Evolutionary conservation across 208 protist genomes (phyloP), one percentile per base, ranked within the genome.

Genomic region (Histomonas meleagridis): DNA sequence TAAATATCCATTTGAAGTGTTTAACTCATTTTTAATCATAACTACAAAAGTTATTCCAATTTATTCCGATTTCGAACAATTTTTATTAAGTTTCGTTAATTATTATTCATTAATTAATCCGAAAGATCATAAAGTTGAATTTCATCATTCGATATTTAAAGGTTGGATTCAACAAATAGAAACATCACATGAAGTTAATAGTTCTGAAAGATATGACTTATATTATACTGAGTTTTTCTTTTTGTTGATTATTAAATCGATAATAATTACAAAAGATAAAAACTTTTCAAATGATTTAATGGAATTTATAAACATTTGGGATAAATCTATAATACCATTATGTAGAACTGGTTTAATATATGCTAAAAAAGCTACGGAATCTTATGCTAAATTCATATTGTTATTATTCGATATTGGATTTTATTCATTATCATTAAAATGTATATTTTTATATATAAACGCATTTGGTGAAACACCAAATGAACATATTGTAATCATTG

Each of bases 171-270:
- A n/a, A n/a, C n/a, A n/a, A n/a, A n/a, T n/a, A n/a, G n/a, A n/a
- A n/a, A n/a, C n/a, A n/a, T n/a, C n/a, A n/a, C n/a, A n/a, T n/a
- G n/a, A n/a, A n/a, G n/a, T n/a, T n/a, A n/a, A n/a, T 32, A 10
- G 4, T 10, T 81, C 32, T n/a, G 40, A 81, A 81, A 51, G 40
- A 28, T 65, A 32, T 65, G 70, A 81, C 51, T 21, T 28, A n/a
- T 26, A 32, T n/a, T 28, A 51, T 2, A 35, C 51, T 32, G 35
- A 81, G 3, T 81, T 81, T 43, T 48, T 81, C 12, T 81, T 81
- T 28, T 18, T 81, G 14, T 28, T 81, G 35, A 32, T 81, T 23
- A 81, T 81, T 51, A 81, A 81, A 81, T 81, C 70, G 51, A 81
- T 81, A 51, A 51, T 51, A 51, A 16, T 81, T 1, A 81, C 70